Percentiles rank a stretch among this genome's conserved stretches.
These are phyloP conservation scores for Diplogelasinospora grovesii DNA, from an alignment of 495 filamentous ascomycete genomes.

Conservation along the genomic window DNA sequence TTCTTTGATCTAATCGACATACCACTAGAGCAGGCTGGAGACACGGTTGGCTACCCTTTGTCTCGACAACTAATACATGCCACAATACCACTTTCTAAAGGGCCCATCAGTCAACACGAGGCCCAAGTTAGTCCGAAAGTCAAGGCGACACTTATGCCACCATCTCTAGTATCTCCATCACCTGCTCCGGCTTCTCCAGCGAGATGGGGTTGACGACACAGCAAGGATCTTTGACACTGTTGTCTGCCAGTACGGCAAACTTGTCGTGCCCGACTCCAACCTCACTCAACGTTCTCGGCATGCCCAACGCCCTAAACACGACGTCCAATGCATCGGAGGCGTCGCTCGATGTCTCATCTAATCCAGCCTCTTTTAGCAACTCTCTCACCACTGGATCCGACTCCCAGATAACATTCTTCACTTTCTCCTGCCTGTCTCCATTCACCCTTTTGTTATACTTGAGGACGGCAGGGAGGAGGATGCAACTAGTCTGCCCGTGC, in stretches of 20 bases:
- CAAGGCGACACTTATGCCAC: too few relatives aligned
- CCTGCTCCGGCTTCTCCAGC: conserved; percentile 20
- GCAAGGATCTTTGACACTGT: conserved; percentile 30
- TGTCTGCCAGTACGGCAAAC: conserved; percentile 26
- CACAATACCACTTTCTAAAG: too few relatives aligned
- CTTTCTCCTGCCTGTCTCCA: conserved; percentile 40
- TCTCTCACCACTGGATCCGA: conserved; percentile 36
- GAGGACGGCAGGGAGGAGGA: conserved; percentile 55
- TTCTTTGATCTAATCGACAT: too few relatives aligned
- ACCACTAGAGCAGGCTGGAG: too few relatives aligned
- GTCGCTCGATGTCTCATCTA: conserved; percentile 22
- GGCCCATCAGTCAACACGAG: too few relatives aligned
- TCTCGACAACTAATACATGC: too few relatives aligned
- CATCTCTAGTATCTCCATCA: conserved; percentile 32
- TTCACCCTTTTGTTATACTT: conserved; percentile 48
- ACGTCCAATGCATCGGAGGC: conserved; percentile 27
- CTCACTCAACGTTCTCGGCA: conserved; percentile 25
- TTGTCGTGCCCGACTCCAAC: conserved; percentile 31
- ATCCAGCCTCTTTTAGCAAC: conserved; percentile 35
- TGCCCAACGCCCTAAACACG: conserved; percentile 24
- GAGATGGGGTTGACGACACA: conserved; percentile 30
- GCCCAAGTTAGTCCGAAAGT: too few relatives aligned
- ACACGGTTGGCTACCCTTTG: too few relatives aligned
- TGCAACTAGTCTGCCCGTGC: conserved; percentile 61
- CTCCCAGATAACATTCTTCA: conserved; percentile 44